Evolutionary conservation across 108 stramenopile species (phyloP).

Genomic region (Ochromonas danica): DNA sequence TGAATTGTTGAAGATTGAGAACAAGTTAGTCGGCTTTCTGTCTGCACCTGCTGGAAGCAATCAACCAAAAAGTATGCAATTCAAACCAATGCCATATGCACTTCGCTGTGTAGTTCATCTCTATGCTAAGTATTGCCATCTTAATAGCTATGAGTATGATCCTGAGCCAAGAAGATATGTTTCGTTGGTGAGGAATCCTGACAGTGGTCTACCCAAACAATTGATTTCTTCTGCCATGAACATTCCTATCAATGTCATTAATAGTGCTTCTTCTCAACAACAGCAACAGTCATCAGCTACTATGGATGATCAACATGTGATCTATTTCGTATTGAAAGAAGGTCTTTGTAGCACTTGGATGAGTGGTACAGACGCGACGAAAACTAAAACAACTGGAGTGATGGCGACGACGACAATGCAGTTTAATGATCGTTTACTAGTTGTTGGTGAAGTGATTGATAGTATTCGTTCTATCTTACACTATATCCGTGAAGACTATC

Average conservation of each 20-base stretch:
- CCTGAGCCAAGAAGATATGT: constrained; percentile 12
- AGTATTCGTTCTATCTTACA: too few relatives aligned
- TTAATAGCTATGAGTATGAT: constrained; percentile 26
- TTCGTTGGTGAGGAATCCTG: neutral
- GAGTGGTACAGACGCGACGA: too few relatives aligned
- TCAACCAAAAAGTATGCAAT: neutral
- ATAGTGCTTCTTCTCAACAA: neutral
- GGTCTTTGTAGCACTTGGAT: too few relatives aligned
- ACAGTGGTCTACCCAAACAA: neutral
- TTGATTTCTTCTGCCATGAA: neutral
- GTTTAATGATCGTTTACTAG: too few relatives aligned
- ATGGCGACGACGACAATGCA: too few relatives aligned
- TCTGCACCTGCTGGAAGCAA: neutral
- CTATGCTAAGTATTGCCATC: neutral
- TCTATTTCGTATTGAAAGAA: too few relatives aligned
- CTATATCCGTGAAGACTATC: too few relatives aligned
- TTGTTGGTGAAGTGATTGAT: too few relatives aligned
- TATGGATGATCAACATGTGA: too few relatives aligned
- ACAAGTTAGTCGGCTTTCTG: neutral
- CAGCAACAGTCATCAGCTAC: too few relatives aligned
- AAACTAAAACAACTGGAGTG: too few relatives aligned
- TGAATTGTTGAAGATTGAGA: constrained; percentile 12
- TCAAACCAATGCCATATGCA: neutral
- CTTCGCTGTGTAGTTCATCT: neutral
- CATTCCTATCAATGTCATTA: neutral